phyloP scores from a whole-genome alignment of 225 moss, liverwort and hornwort genomes.

The Rhytidiadelphus loreus region DNA sequence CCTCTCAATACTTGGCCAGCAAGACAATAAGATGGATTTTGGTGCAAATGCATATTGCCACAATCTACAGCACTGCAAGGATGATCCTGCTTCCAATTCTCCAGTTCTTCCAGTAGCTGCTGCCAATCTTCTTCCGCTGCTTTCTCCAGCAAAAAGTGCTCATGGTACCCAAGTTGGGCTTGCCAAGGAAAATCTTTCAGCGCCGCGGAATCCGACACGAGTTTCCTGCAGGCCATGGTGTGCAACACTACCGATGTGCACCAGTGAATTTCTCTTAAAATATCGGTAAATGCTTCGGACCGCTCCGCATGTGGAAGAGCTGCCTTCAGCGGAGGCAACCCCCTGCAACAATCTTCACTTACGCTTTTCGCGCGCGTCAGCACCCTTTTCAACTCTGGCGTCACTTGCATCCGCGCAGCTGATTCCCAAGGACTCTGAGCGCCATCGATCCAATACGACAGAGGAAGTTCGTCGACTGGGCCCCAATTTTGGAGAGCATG shows the following conservation, averaged over 20 bases:
- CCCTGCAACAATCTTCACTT: not conserved
- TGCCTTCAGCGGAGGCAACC: not conserved
- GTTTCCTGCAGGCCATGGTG: not conserved
- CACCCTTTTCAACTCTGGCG: not conserved
- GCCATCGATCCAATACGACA: not conserved
- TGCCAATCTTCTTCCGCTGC: not conserved
- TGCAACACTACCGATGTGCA: not conserved
- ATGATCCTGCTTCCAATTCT: not conserved
- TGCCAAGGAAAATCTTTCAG: not conserved
- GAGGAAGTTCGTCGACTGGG: not conserved
- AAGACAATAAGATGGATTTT: not conserved
- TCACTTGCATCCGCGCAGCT: not conserved
- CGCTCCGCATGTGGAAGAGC: not conserved
- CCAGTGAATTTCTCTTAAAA: not conserved
- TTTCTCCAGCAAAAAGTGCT: not conserved
- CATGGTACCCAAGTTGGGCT: not conserved
- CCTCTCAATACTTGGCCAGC: not conserved
- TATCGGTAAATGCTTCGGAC: not conserved
- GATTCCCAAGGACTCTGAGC: not conserved
- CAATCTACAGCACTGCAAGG: not conserved
- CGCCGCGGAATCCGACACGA: too few species aligned
- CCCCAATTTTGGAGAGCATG: not conserved
- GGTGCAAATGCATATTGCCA: not conserved
- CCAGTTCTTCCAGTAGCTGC: not conserved
- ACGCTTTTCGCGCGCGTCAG: not conserved